Base-by-base conservation (phyloP, 257 asterid species). In the Galeopsis tetrahit region DNA sequence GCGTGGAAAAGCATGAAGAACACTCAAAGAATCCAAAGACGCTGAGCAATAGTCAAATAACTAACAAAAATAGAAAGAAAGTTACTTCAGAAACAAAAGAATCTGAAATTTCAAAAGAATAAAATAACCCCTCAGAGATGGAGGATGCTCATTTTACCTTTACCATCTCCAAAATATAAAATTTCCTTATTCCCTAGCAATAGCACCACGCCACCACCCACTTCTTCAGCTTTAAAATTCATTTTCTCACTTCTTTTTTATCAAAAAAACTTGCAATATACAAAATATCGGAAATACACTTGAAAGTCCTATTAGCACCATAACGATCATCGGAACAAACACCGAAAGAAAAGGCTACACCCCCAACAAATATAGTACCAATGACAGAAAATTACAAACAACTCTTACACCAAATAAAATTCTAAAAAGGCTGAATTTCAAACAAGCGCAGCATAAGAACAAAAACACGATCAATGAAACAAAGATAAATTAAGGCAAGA, bases 1-100 rank as follows among this genome's bases (percentile, higher is more conserved):
- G 46, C 13, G 7, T 44, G 36, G 67, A 77, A 53, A 55, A 28
- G 32, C 61, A 42, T 39, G 70, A 55, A 46, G 46, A 57, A 63
- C 35, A 64, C 11, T 53, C 56, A 66, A 65, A 66, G 21, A 58
- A 44, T n/a, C 56, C 11, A 39, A 6, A 56, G n/a, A 48, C 8
- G 33, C 28, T 8, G 21, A 66, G 56, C 52, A 39, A 51, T 36
- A 7, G 14, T 38, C 28, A 17, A 49, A 62, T 2, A 40, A 55
- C 32, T 32, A 53, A 73, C n/a, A 51, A 32, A 2, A 39, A 58
- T 17, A 57, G 63, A 57, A 34, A 15, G 43, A 33, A 21, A 3
- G 43, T 13, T 55, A 66, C 43, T 46, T 14, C 31, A 21, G 35
- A 48, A 39, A 10, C 11, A 48, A 52, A 52, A 52, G 59, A 52